phyloP scores from a whole-genome alignment of 306 rosid genomes.

The Prunus mira region DNA sequence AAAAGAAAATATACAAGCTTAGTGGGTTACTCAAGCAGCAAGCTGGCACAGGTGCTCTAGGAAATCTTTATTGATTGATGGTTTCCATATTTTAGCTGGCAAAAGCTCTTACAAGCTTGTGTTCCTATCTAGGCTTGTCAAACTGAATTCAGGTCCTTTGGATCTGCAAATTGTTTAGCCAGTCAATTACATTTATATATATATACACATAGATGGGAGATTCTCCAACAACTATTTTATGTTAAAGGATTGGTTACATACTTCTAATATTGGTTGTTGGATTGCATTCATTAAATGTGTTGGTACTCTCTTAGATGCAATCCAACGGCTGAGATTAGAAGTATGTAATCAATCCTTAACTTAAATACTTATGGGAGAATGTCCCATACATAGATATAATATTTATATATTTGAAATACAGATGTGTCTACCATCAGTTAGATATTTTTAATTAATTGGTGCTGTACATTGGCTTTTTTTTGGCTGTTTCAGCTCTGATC shows the following conservation, averaged over 20 bases:
- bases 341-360: too few species aligned
- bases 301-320: too few species aligned
- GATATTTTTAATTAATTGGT: background rate
- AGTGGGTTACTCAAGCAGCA: conserved; percentile 80
- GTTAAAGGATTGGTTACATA: too few species aligned
- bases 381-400: too few species aligned
- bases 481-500: background rate
- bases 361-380: too few species aligned
- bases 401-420: background rate
- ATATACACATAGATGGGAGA: too few species aligned
- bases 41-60: conserved; percentile 78
- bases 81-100: background rate
- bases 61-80: conserved; percentile 10
- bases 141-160: background rate
- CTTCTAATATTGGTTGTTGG: too few species aligned
- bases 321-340: too few species aligned
- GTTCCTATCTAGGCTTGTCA: background rate
- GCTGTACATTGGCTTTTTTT: background rate
- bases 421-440: background rate
- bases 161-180: background rate
- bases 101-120: background rate
- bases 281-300: too few species aligned
- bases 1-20: conserved; percentile 75
- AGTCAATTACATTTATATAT: background rate
- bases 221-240: too few species aligned